Percentiles rank a stretch among this genome's conserved stretches.
Conservation (phyloP, 2,329 filamentous ascomycete genomes). For the Ambrosiella cleistominuta region DNA sequence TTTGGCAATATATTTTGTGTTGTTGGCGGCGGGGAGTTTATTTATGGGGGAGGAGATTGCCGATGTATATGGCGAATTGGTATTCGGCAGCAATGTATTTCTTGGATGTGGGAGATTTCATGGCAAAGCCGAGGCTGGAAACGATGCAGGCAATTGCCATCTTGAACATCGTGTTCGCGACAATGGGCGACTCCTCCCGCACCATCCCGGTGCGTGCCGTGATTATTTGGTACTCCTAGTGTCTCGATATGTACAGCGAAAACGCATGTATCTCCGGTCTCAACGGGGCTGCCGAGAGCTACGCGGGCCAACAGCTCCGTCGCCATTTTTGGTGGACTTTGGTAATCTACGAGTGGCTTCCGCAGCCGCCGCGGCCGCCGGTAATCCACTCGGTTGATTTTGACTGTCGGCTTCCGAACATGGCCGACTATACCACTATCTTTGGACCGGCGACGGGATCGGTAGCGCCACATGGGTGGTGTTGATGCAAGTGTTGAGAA, state of each 20-base stretch:
- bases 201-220: neutral
- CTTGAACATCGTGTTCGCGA: neutral
- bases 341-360: neutral
- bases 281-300: neutral
- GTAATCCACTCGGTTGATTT: neutral
- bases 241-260: neutral
- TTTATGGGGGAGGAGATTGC: neutral
- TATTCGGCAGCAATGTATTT: neutral
- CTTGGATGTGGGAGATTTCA: neutral
- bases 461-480: no score
- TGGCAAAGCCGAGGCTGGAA: neutral
- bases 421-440: neutral
- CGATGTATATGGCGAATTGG: neutral
- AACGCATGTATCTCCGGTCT: no score
- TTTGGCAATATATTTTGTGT: neutral
- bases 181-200: neutral
- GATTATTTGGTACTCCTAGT: neutral
- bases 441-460: neutral
- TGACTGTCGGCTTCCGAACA: neutral
- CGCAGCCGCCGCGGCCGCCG: neutral
- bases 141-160: neutral
- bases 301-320: neutral
- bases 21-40: neutral
- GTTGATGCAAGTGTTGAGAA: no score
- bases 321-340: neutral